Percentiles rank a stretch among this genome's conserved stretches.
Evolutionary conservation across 768 basidiomycete genomes (phyloP).

Genomic region (Podaxis carcinomalis): DNA sequence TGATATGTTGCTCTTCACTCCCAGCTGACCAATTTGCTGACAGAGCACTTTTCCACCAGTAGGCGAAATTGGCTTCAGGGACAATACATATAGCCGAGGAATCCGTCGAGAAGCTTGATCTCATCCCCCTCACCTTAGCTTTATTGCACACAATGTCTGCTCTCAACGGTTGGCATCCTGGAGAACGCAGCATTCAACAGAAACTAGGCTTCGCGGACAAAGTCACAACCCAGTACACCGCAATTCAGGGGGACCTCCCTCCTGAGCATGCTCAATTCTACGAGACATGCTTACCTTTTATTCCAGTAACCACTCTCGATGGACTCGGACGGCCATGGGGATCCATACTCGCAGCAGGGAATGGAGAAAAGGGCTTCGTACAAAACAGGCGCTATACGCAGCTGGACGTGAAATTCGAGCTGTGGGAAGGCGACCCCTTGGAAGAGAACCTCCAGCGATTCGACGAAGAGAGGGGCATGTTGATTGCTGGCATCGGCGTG

Average conservation of each 20-base stretch:
- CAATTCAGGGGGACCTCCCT: constrained; percentile 43
- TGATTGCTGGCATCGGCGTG: constrained; percentile 57
- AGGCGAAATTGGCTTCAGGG: neutral
- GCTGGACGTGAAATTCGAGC: constrained; percentile 32
- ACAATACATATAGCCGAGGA: neutral
- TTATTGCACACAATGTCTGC: constrained; percentile 16
- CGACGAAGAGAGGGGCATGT: constrained; percentile 18
- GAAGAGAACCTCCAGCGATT: constrained; percentile 26
- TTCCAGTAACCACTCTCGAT: constrained; percentile 56
- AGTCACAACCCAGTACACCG: constrained; percentile 22
- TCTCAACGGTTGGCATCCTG: constrained; percentile 45
- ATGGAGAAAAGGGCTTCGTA: constrained; percentile 46
- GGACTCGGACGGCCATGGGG: constrained; percentile 50
- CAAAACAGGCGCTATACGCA: constrained; percentile 28
- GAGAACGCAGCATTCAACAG: constrained; percentile 46
- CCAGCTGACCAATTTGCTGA: neutral
- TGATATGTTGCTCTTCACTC: too few species aligned
- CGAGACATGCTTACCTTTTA: constrained; percentile 43
- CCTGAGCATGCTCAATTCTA: constrained; percentile 48
- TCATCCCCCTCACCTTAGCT: neutral
- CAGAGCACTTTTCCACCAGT: neutral
- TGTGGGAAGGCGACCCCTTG: constrained; percentile 58
- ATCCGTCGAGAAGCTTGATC: constrained; percentile 30
- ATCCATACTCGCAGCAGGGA: constrained; percentile 43
- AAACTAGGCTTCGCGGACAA: constrained; percentile 39